Base-by-base conservation (phyloP, 495 filamentous ascomycete species). In the Trichoderma virens region DNA sequence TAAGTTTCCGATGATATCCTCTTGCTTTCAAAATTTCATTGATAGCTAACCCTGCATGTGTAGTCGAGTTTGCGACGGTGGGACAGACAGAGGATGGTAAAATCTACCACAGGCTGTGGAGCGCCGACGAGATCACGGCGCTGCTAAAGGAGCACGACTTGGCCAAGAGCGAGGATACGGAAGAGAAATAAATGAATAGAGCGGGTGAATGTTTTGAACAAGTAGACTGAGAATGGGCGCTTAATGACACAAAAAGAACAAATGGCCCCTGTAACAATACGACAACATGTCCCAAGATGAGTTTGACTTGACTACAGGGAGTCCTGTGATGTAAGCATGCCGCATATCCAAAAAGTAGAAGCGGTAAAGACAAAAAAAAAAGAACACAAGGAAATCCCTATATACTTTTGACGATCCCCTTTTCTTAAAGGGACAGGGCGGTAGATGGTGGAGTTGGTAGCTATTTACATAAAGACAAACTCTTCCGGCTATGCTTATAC, bases 1-100 rank as follows among this genome's bases (percentile, higher is more conserved):
- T 96, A 79, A 73, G 76, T 72, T 30, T 61, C 28, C 14, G 14
- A n/a, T n/a, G n/a, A 3, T 20, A 5, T 25, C 54, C 9, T 18
- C 1, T 1, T 32, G 9, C 5, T 31, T 30, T 5, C 61, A 13
- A 27, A 59, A n/a, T 32, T 59, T 35, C 18, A 32, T 28, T 13
- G n/a, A n/a, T n/a, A n/a, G n/a, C 63, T 73, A 65, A 74, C 60
- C 70, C 63, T 41, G 28, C 60, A 51, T 32, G 23, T 54, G 30
- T 68, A 97, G 93, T 99, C 76, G 94, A 99, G 77, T 98, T 99
- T 74, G 94, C 94, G 70, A 99, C 94, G 27, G 93, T 99, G 67
- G 94, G 94, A 67, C 91, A 91, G 82, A 97, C 93, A 72, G 88
- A 90, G 77, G 84, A 90, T 68, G 94, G 94, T 67, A 93, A 93